phyloP scores from a whole-genome alignment of 2,329 filamentous ascomycete genomes.

The Epichloe sp. region DNA sequence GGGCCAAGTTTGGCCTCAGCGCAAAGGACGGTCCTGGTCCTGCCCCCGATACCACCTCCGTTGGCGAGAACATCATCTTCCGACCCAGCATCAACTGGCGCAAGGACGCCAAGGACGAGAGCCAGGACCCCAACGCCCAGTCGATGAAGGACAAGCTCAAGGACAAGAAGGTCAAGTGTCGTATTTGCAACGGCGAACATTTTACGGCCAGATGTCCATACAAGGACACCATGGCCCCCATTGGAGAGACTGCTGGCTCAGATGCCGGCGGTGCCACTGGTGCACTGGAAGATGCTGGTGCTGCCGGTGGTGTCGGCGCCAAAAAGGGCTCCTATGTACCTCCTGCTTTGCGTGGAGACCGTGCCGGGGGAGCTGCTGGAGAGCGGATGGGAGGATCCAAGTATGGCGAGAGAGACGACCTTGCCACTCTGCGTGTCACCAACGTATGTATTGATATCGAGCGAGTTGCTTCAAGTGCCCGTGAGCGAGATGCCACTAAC shows the following conservation, averaged over 20 bases:
- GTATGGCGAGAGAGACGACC: slow-evolving; percentile 84
- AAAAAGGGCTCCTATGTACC: slow-evolving; percentile 85
- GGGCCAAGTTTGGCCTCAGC: slow-evolving; percentile 85
- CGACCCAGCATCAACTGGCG: slow-evolving; percentile 88
- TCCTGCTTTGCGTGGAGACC: slow-evolving; percentile 71
- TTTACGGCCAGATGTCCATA: slow-evolving; percentile 98
- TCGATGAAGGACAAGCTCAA: slow-evolving; percentile 73
- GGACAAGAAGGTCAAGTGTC: slow-evolving; percentile 99
- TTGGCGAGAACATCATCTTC: slow-evolving; percentile 98
- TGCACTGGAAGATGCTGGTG: slow-evolving; percentile 33
- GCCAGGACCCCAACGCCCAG: slow-evolving; percentile 59
- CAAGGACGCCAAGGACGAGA: slow-evolving; percentile 72
- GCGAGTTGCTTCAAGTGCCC: neutral
- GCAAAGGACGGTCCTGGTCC: slow-evolving; percentile 76
- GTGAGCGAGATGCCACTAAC: slow-evolving; percentile 14
- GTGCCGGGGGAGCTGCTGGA: slow-evolving; percentile 41
- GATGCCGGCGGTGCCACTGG: slow-evolving; percentile 38
- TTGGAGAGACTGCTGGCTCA: slow-evolving; percentile 44
- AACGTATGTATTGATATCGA: slow-evolving; percentile 55
- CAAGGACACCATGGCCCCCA: slow-evolving; percentile 97
- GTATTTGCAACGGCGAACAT: slow-evolving; percentile 97
- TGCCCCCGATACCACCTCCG: slow-evolving; percentile 75
- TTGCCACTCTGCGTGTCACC: slow-evolving; percentile 91
- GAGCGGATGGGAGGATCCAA: slow-evolving; percentile 77
- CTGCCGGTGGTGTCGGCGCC: slow-evolving; percentile 38